A percentile compares a stretch with the other conserved stretches of the same genome.
phyloP scores from a whole-genome alignment of 495 filamentous ascomycete species.

The Daldinia childiae region DNA sequence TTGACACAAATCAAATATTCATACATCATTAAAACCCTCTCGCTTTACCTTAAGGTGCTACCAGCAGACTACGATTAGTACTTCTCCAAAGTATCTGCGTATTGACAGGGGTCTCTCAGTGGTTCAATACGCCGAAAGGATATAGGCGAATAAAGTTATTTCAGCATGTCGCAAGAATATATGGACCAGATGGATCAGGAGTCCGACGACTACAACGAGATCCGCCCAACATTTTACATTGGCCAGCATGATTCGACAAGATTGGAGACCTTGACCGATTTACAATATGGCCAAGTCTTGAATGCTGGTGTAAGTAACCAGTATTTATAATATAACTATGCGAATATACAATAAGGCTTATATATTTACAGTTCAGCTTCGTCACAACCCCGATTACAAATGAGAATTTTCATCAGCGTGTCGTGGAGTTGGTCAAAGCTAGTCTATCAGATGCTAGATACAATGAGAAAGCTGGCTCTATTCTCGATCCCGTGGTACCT shows the following conservation, averaged over 20 bases:
- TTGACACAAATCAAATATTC: slow-evolving; percentile 5
- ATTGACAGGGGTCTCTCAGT: background rate
- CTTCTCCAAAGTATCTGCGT: background rate
- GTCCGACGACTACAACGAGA: slow-evolving; percentile 57
- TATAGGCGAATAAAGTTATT: background rate
- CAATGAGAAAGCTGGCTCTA: slow-evolving; percentile 32
- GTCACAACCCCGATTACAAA: slow-evolving; percentile 91
- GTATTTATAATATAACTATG: background rate
- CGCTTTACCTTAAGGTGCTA: background rate
- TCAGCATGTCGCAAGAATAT: slow-evolving; percentile 56
- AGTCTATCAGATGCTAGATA: slow-evolving; percentile 55
- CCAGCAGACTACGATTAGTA: background rate
- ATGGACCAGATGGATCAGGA: slow-evolving; percentile 57
- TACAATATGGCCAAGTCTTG: slow-evolving; percentile 73
- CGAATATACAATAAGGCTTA: slow-evolving; percentile 15
- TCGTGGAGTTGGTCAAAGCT: slow-evolving; percentile 70
- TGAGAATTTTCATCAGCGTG: slow-evolving; percentile 77
- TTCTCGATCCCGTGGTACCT: slow-evolving; percentile 65
- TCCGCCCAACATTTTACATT: slow-evolving; percentile 73
- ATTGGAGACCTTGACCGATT: slow-evolving; percentile 65
- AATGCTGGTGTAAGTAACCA: slow-evolving; percentile 64
- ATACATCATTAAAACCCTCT: slow-evolving; percentile 1
- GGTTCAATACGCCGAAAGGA: background rate
- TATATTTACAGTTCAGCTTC: slow-evolving; percentile 81
- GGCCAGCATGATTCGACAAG: slow-evolving; percentile 84